Conservation (phyloP, 371 early-diverging fungal genomes). For the Mortierella sp. region DNA sequence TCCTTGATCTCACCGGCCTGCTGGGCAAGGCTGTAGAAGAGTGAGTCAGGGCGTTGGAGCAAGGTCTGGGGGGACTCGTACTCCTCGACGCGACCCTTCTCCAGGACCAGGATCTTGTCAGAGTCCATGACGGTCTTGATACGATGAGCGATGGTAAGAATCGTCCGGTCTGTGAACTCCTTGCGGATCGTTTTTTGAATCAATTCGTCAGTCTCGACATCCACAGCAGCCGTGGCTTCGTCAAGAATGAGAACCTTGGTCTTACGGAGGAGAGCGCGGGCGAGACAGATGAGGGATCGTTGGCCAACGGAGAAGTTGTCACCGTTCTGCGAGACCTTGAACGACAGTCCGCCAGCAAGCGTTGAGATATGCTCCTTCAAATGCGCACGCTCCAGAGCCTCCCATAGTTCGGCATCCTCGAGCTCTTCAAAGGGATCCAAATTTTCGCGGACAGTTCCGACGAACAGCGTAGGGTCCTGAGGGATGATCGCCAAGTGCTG, state of each 20-base stretch:
- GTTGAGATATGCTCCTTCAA: constrained; percentile 61
- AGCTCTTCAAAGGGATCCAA: constrained; percentile 79
- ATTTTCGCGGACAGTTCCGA: constrained; percentile 55
- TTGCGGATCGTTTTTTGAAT: constrained; percentile 72
- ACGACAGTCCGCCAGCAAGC: constrained; percentile 57
- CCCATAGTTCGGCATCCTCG: constrained; percentile 68
- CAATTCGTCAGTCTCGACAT: constrained; percentile 69
- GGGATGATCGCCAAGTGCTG: constrained; percentile 80
- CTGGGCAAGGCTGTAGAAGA: constrained; percentile 71
- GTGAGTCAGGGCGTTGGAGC: constrained; percentile 60
- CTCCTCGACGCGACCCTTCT: constrained; percentile 79
- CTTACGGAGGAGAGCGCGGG: constrained; percentile 67
- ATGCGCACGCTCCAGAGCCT: constrained; percentile 65
- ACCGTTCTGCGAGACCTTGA: constrained; percentile 58
- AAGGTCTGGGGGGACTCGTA: constrained; percentile 70
- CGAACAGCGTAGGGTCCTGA: constrained; percentile 75
- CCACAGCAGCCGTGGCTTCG: constrained; percentile 76
- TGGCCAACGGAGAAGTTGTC: constrained; percentile 73
- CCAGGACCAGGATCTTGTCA: constrained; percentile 81
- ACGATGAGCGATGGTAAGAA: constrained; percentile 36
- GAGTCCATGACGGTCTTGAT: constrained; percentile 80
- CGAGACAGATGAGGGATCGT: constrained; percentile 74
- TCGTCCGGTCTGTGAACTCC: constrained; percentile 43
- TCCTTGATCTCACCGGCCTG: constrained; percentile 30
- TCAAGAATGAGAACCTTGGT: constrained; percentile 73